phyloP scores from a whole-genome alignment of 768 basidiomycete genomes.

The Ramaria rubella region DNA sequence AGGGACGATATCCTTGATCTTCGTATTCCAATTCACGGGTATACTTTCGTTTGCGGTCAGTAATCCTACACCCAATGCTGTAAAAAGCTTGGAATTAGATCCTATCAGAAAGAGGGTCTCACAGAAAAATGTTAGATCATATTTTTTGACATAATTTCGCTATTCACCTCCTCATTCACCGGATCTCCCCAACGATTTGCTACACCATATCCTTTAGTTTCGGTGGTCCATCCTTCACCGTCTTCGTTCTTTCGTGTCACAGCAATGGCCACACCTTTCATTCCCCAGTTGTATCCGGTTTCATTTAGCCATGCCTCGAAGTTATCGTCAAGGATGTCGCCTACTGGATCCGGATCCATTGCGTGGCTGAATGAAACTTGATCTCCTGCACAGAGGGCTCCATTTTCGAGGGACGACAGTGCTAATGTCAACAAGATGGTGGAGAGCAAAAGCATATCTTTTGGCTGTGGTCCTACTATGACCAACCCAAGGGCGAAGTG shows the following conservation, averaged over 20 bases:
- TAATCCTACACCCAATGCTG: slow-evolving; percentile 33
- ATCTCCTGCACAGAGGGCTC: neutral
- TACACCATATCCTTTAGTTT: slow-evolving; percentile 8
- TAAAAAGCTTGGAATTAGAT: slow-evolving; percentile 36
- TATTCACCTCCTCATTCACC: neutral
- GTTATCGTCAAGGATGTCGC: slow-evolving; percentile 1
- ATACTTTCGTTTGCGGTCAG: slow-evolving; percentile 30
- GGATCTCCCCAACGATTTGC: slow-evolving; percentile 1
- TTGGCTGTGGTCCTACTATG: neutral
- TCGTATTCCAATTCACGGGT: slow-evolving; percentile 28
- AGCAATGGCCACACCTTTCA: slow-evolving; percentile 10
- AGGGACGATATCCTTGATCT: slow-evolving; percentile 33
- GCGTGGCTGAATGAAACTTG: neutral
- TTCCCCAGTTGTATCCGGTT: neutral
- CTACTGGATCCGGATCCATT: neutral
- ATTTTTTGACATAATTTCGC: neutral
- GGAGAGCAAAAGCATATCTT: neutral
- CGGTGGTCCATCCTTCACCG: neutral
- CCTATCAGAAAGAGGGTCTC: slow-evolving; percentile 35
- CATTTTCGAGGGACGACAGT: neutral
- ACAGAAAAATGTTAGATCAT: too few relatives aligned
- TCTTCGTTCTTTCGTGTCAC: neutral
- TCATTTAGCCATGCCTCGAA: neutral
- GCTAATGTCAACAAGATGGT: neutral
- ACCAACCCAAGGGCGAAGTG: too few relatives aligned